Evolutionary conservation across 2,329 filamentous ascomycete species (phyloP).

Genomic region (Sporothrix luriei): DNA sequence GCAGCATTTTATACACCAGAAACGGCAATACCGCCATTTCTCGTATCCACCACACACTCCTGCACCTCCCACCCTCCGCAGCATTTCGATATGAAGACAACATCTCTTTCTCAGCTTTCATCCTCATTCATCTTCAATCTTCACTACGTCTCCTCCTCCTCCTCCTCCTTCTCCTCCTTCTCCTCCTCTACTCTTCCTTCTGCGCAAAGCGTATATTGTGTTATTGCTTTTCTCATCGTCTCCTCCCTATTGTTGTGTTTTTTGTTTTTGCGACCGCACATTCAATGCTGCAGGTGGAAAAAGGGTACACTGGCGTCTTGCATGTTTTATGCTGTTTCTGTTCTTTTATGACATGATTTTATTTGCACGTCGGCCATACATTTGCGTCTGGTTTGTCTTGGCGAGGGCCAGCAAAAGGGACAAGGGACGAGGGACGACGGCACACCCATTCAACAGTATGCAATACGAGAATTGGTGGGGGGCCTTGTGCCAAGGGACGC

Average conservation of each 20-base stretch:
- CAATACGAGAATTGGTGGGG: slow-evolving; percentile 1
- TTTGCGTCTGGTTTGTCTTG: slow-evolving; percentile 11
- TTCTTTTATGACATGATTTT: not conserved
- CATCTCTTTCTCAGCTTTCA: not conserved
- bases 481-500: not conserved
- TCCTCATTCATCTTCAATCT: no score
- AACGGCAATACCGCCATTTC: not conserved
- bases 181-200: not conserved
- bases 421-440: not conserved
- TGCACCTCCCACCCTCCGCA: slow-evolving; percentile 10
- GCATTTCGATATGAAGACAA: slow-evolving; percentile 16
- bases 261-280: slow-evolving; percentile 5
- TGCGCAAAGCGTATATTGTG: not conserved
- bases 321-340: not conserved
- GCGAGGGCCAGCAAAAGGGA: slow-evolving; percentile 12
- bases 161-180: no score
- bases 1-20: not conserved
- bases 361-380: slow-evolving; percentile 2
- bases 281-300: slow-evolving; percentile 6
- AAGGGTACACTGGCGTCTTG: slow-evolving; percentile 4
- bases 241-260: slow-evolving; percentile 1
- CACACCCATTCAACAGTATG: slow-evolving; percentile 13
- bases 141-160: no score
- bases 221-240: not conserved
- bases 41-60: slow-evolving; percentile 15